Conservation (phyloP, 352 stramenopile species). For the Plasmopara viticola region DNA sequence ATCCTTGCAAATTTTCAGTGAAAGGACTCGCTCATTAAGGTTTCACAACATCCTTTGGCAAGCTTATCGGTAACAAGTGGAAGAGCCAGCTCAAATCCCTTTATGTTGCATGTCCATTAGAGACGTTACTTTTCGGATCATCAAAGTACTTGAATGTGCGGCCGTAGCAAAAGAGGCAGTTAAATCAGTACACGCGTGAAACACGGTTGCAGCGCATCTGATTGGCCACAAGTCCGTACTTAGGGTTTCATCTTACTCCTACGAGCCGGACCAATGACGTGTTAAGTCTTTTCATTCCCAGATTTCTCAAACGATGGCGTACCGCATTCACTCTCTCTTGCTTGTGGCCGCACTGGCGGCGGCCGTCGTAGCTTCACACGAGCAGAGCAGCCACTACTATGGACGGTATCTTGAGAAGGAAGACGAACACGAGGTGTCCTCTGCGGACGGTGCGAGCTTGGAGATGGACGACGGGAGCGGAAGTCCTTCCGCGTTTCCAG, state of each 20-base stretch:
- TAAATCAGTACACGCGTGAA: no score
- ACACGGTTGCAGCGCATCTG: no score
- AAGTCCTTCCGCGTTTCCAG: constrained; percentile 1
- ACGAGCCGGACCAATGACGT: not conserved
- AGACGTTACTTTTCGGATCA: no score
- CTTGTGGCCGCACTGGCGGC: constrained; percentile 22
- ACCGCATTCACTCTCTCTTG: constrained; percentile 25
- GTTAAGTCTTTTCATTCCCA: constrained; percentile 14
- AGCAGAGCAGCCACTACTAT: constrained; percentile 19
- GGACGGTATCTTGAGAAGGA: constrained; percentile 15
- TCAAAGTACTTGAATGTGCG: no score
- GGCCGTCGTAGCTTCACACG: constrained; percentile 11
- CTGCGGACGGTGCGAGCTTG: constrained; percentile 1
- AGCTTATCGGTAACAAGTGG: no score
- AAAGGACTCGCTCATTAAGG: no score
- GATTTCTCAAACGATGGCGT: constrained; percentile 23
- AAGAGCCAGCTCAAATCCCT: no score
- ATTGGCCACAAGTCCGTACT: no score
- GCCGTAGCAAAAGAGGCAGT: no score
- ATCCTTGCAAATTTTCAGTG: no score
- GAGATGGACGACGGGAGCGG: constrained; percentile 15
- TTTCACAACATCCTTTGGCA: no score
- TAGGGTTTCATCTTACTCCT: not conserved
- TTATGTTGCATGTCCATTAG: no score
- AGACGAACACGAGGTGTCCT: constrained; percentile 3